Percentiles rank a stretch among this genome's conserved stretches.
These are phyloP conservation scores for Arbutus unedo DNA, from an alignment of 148 eudicot species.

Conservation along the genomic window DNA sequence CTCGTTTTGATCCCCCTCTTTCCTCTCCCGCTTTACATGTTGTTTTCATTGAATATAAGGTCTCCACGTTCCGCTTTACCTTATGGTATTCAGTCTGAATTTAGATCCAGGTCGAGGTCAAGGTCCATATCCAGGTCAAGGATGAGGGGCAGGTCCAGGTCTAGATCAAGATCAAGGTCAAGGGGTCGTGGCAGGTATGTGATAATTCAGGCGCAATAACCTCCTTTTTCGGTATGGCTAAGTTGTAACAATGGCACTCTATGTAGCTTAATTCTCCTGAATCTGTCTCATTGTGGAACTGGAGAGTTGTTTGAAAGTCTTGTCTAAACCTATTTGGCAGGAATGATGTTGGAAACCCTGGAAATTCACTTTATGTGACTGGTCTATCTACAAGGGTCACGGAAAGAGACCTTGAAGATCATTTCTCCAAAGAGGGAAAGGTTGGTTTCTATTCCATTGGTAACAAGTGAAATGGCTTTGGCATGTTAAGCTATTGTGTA, in stretches of 20 bases:
- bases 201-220: conserved; percentile 11
- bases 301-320: conserved; percentile 1
- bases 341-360: conserved; percentile 61
- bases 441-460: conserved; percentile 29
- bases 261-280: not conserved
- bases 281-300: not conserved
- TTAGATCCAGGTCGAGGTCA: conserved; percentile 43
- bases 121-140: conserved; percentile 9
- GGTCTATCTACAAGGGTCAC: conserved; percentile 95
- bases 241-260: not conserved
- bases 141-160: conserved; percentile 39
- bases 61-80: conserved; percentile 58
- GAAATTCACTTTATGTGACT: conserved; percentile 89
- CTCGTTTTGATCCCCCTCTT: not conserved
- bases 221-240: not conserved
- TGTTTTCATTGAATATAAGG: not conserved
- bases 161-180: conserved; percentile 50
- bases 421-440: conserved; percentile 84
- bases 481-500: not conserved
- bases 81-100: conserved; percentile 38
- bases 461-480: not conserved
- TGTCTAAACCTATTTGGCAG: conserved; percentile 36
- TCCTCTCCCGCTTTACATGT: not conserved
- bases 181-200: conserved; percentile 63
- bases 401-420: conserved; percentile 85